phyloP scores from a whole-genome alignment of 2,329 filamentous ascomycete species.

The Cladophialophora bantiana region DNA sequence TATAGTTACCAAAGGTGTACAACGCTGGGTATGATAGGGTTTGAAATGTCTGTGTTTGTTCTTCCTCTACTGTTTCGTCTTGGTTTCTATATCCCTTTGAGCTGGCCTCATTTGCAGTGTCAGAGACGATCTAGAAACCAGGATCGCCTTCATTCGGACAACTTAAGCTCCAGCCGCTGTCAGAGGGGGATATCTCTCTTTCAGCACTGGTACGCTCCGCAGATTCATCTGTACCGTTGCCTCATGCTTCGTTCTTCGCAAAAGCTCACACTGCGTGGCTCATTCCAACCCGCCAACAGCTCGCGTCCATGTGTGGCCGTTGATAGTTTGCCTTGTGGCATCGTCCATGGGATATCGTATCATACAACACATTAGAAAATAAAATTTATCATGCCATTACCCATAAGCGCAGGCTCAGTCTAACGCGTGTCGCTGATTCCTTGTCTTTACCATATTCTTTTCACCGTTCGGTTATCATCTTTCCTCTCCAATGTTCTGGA shows the following conservation, averaged over 20 bases:
- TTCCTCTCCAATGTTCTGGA: neutral
- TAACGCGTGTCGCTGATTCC: slow-evolving; percentile 10
- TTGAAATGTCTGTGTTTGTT: neutral
- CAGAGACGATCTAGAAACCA: neutral
- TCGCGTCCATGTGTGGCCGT: neutral
- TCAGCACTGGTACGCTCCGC: neutral
- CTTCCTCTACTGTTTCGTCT: neutral
- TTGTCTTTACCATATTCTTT: slow-evolving; percentile 3
- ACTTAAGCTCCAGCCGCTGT: neutral
- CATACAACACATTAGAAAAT: slow-evolving; percentile 36
- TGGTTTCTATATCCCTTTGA: neutral
- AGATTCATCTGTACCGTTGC: slow-evolving; percentile 2
- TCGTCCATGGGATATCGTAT: slow-evolving; percentile 23
- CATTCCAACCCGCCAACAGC: neutral
- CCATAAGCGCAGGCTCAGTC: slow-evolving; percentile 16
- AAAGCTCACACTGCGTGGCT: neutral
- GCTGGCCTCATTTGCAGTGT: slow-evolving; percentile 2
- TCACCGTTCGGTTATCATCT: neutral
- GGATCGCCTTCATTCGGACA: neutral
- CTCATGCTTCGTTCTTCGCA: neutral
- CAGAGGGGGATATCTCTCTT: neutral
- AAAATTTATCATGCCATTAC: slow-evolving; percentile 20
- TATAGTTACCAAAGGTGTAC: too few species aligned
- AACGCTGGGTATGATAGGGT: neutral
- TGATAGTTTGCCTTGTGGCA: neutral